Evolutionary conservation across 371 early-diverging fungal species (phyloP), one percentile per base, ranked within the genome.

Genomic region (Mortierella sp.): DNA sequence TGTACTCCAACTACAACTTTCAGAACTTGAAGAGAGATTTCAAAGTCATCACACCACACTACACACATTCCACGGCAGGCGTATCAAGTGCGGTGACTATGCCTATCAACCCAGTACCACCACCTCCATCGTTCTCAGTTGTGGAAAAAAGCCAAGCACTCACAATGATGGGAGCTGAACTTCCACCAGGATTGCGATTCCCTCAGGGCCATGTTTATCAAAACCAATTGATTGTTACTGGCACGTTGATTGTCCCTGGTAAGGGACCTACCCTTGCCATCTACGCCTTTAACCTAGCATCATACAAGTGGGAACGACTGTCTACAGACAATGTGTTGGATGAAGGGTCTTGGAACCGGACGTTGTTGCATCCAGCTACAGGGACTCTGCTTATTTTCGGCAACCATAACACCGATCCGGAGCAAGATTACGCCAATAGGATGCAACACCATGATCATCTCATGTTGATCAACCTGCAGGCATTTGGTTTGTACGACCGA

Each of bases 1-100:
- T 86, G 34, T 86, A 84, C 61, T 84, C 87, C 72, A 86, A 86
- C 74, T 83, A 83, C 71, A 87, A 85, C 69, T 86, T 86, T 51
- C 73, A 72, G 1, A 65, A 82, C 23, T 72, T 83, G 48, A 76
- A 81, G 59, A 82, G 87, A 31, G 76, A 74, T 12, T 57, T 74
- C 42, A 68, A 69, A 38, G 61, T 74, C 27, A 74, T 74, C 54
- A 56, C 58, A 0, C 72, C 72, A n/a, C 66, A 66, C 3, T 72
- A 72, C 48, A 66, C 57, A 28, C 52, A 61, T 38, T 30, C 52
- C 21, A 24, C 50, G 9, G 23, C 30, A 19, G 66, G 52, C 14
- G 18, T 8, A 14, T 61, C 78, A 16, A 58, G 79, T 24, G 74
- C 76, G 34, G 50, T 64, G 21, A 71, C 81, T 28, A 56, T 69